Evolutionary conservation across 345 rosid species (phyloP), one percentile per base, ranked within the genome.

Genomic region (Acer saccharum): DNA sequence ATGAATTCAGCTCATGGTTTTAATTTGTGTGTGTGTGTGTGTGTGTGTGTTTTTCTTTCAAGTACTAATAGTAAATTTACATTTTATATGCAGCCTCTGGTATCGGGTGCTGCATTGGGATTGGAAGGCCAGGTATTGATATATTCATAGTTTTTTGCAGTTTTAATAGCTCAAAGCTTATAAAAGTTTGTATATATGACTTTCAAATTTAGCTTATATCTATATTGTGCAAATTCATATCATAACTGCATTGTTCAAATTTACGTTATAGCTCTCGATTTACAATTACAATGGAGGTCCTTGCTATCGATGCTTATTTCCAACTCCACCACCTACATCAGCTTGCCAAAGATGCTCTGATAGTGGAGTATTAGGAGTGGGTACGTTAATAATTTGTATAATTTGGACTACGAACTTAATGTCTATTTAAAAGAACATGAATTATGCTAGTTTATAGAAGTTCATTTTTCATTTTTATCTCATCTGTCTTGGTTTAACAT

Each of bases 91-190:
- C 87, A 96, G 99, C 98, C 99, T 84, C 89, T 96, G 78, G 99
- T 93, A 44, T 96, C 99, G 0, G 99, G 99, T 39, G 99, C 99
- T 84, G 99, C 98, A 7, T 78, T 96, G 70, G 99, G 99, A 74
- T 79, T 92, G 83, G 98, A 96, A 65, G 99, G 99, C 68, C 99
- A 95, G 97, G 98, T 93, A 87, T 68, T 44, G 14, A 20, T 74
- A 39, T 72, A 58, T 60, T 48, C 48, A 8, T 41, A 16, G 23
- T 54, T 57, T 7, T 73, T 10, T 25, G 13, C 35, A 52, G 48
- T 48, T 65, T 46, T 7, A 39, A 43, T 9, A 0, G 25, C 68
- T 52, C 41, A 52, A 74, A 79, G 64, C 72, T 16, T 74, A 70
- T 14, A 13, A 41, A 7, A 21, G 11, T 3, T 3, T 25, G 46